Evolutionary conservation across 163 green algal species (phyloP), one percentile per base, ranked within the genome.

Genomic region (Coccomyxa subellipsoidea): DNA sequence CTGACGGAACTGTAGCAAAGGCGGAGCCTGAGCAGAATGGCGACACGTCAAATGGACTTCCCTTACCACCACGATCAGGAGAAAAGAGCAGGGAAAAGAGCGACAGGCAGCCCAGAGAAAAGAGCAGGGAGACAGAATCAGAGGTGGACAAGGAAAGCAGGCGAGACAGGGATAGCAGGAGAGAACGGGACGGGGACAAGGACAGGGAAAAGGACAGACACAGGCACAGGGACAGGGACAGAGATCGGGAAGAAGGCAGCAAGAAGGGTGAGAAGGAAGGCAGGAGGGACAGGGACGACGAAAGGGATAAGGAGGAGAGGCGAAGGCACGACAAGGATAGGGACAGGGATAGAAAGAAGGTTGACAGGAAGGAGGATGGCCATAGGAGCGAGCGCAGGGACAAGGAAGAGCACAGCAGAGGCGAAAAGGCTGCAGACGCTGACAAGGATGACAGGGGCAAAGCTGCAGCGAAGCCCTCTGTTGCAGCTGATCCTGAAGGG

Each of bases 181-280:
- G 76, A 36, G 15, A 81, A 31, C 70, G 76, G 35, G 76, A 81
- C 32, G 12, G 37, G 36, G 76, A 69, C 3, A 69, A 37, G 29
- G 76, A 81, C n/a, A 69, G 76, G 23, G 76, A 81, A 6, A 81
- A 31, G 31, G 76, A 81, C 32, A 70, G 76, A 36, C 15, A 70
- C 32, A 81, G 38, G 7, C n/a, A 81, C 23, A 81, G 76, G 7
- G 8, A 69, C 36, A 81, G 25, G 29, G 38, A 70, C 4, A 10
- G 36, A 27, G 76, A 72, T 35, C 2, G 38, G 36, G 76, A 40
- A 18, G 27, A 34, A n/a, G 76, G 27, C 15, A 37, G 37, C 5
- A 72, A 23, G 2, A 10, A 34, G 38, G 9, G 10, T 29, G 31
- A 37, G 36, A 8, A 39, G 6, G 36, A 27, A 72, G 37, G 0